Base-by-base conservation (phyloP, 176 grass and related monocot genomes). In the Thalia dealbata region DNA sequence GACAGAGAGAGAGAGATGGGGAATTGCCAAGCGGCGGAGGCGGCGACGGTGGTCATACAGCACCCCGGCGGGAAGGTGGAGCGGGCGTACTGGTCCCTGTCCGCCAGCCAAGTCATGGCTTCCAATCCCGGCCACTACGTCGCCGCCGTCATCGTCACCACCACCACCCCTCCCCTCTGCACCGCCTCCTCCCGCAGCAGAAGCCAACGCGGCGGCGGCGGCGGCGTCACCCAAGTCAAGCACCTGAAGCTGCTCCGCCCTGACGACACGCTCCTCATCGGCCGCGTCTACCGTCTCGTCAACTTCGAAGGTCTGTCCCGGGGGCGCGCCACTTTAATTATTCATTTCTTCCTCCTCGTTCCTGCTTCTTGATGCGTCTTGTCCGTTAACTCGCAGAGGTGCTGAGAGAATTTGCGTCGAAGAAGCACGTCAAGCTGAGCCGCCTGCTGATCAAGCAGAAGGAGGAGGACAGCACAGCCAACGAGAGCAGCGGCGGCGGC, bases 11-110 rank as follows among this genome's bases (percentile, higher is more conserved):
- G 24, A 50, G 45, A 25, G 11, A 70, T 70, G 68, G 68, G 68
- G 68, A 70, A 70, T 27, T 70, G 68, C 68, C 68, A 70, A 48
- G 68, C 68, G 68, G 68, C 68, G 41, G 68, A 70, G 68, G 68
- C 68, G 42, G 43, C 68, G 43, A 50, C 68, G 68, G 68, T 70
- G 68, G 43, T 70, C 18, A 70, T 70, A 42, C 22, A 70, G 44
- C 68, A 70, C 68, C 42, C 68, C 14, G 45, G 44, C 9, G 68
- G 68, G 11, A 70, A 23, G 68, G 68, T 70, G 68, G 68, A 70
- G 68, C 48, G 21, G 68, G 43, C 24, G 11, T 70, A 70, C 67
- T 70, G 67, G 68, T 70, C 68, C 24, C 15, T 70, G 22, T 26
- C 13, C 23, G 68, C 44, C 12, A 70, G 42, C 68, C 68, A 70